Percentiles rank a stretch among this genome's conserved stretches.
phyloP scores from a whole-genome alignment of 148 eudicot genomes.

The Mesembryanthemum crystallinum region DNA sequence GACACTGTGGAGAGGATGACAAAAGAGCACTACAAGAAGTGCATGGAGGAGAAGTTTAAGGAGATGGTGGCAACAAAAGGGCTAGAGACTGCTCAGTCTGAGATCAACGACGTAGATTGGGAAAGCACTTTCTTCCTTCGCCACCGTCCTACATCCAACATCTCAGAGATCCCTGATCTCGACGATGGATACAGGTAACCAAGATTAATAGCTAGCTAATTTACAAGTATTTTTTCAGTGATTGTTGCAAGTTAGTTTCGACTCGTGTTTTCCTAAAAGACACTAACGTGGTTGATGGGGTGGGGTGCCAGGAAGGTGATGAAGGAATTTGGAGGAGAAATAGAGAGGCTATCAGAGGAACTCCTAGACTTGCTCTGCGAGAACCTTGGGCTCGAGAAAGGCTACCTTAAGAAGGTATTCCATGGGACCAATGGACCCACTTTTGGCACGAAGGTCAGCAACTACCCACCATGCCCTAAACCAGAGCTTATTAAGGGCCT shows the following conservation, averaged over 20 bases:
- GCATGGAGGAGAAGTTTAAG: conserved; percentile 62
- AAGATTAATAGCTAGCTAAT: no score
- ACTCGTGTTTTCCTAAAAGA: no score
- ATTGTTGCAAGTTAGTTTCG: no score
- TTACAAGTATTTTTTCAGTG: neutral
- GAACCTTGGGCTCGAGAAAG: conserved; percentile 84
- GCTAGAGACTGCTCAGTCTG: conserved; percentile 55
- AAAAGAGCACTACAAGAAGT: conserved; percentile 62
- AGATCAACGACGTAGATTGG: conserved; percentile 77
- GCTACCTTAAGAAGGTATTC: conserved; percentile 74
- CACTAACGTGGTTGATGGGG: neutral
- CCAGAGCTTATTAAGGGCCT: conserved; percentile 89
- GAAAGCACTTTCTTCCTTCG: conserved; percentile 80
- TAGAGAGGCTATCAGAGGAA: conserved; percentile 70
- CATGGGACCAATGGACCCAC: conserved; percentile 74
- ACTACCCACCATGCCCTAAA: conserved; percentile 88
- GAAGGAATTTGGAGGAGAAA: conserved; percentile 70
- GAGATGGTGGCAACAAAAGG: conserved; percentile 80
- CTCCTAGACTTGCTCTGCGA: conserved; percentile 77
- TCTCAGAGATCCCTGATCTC: conserved; percentile 70
- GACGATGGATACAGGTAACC: conserved; percentile 56
- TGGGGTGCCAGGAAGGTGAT: conserved; percentile 48
- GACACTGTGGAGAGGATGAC: conserved; percentile 67
- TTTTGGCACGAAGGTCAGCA: conserved; percentile 91
- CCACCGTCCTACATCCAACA: conserved; percentile 72